A percentile compares a stretch with the other conserved stretches of the same genome.
Evolutionary conservation across 768 basidiomycete genomes (phyloP).

Genomic region (Kwoniella botswanensis): DNA sequence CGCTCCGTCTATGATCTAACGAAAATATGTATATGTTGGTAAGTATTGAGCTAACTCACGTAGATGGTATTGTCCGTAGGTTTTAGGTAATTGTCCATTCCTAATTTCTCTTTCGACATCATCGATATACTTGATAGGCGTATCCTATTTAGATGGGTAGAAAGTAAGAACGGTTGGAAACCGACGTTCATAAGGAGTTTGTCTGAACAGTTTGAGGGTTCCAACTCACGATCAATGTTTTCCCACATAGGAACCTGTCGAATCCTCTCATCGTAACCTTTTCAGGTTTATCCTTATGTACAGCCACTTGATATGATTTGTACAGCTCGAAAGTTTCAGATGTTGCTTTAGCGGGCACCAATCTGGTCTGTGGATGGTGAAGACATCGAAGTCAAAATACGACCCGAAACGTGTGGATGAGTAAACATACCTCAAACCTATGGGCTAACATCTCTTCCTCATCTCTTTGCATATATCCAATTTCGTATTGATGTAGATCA

Average conservation of each 20-base stretch:
- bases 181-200: too few relatives aligned
- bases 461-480: slow-evolving; percentile 39
- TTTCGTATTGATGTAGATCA: slow-evolving; percentile 68
- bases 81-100: slow-evolving; percentile 63
- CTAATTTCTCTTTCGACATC: slow-evolving; percentile 9
- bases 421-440: slow-evolving; percentile 57
- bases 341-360: slow-evolving; percentile 79
- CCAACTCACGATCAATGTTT: slow-evolving; percentile 70
- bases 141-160: slow-evolving; percentile 60
- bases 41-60: slow-evolving; percentile 55
- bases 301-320: slow-evolving; percentile 73
- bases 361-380: slow-evolving; percentile 63
- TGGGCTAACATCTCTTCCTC: slow-evolving; percentile 22
- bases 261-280: slow-evolving; percentile 66
- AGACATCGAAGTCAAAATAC: too few relatives aligned
- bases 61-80: slow-evolving; percentile 93
- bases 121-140: slow-evolving; percentile 68
- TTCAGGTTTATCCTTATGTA: slow-evolving; percentile 70
- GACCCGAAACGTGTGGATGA: too few relatives aligned
- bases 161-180: neutral
- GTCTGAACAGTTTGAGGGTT: too few relatives aligned
- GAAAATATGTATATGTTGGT: neutral
- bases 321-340: slow-evolving; percentile 81
- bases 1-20: too few relatives aligned
- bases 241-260: slow-evolving; percentile 75